Evolutionary conservation across 2,329 filamentous ascomycete species (phyloP).

Genomic region (Grosmannia penicillata): DNA sequence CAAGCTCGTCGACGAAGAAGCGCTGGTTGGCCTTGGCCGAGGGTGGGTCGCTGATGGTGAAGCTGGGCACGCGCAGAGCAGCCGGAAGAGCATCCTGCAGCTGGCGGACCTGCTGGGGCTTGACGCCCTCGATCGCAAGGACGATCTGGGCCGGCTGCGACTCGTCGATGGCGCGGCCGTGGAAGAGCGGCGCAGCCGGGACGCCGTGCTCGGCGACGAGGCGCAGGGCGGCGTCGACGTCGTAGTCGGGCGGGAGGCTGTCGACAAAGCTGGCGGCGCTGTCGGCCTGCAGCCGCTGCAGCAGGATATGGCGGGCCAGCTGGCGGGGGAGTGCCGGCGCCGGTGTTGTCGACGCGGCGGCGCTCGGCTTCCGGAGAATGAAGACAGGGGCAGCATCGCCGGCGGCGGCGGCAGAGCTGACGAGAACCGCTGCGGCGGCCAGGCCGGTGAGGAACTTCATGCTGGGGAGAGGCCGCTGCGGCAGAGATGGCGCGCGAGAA

Average conservation of each 20-base stretch:
- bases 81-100: slow-evolving; percentile 25
- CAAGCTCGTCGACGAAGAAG: slow-evolving; percentile 25
- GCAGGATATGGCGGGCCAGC: slow-evolving; percentile 42
- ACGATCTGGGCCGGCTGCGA: slow-evolving; percentile 36
- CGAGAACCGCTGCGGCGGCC: slow-evolving; percentile 16
- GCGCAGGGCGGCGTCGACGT: slow-evolving; percentile 34
- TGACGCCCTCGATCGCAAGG: slow-evolving; percentile 43
- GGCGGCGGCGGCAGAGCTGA: slow-evolving; percentile 19
- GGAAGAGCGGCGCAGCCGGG: slow-evolving; percentile 34
- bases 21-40: slow-evolving; percentile 26
- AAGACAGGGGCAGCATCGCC: slow-evolving; percentile 34
- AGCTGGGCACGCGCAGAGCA: slow-evolving; percentile 26
- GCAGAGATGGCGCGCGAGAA: not conserved
- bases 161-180: slow-evolving; percentile 15
- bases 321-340: slow-evolving; percentile 32
- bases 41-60: slow-evolving; percentile 32
- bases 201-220: slow-evolving; percentile 48
- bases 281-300: slow-evolving; percentile 36
- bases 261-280: slow-evolving; percentile 32
- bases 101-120: slow-evolving; percentile 24
- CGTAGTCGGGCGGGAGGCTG: slow-evolving; percentile 26
- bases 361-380: slow-evolving; percentile 26
- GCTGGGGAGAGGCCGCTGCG: not conserved
- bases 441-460: slow-evolving; percentile 19
- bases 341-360: slow-evolving; percentile 11